These are phyloP conservation scores for Lagenaria siceraria DNA, from an alignment of 306 rosid genomes.

Conservation along the genomic window DNA sequence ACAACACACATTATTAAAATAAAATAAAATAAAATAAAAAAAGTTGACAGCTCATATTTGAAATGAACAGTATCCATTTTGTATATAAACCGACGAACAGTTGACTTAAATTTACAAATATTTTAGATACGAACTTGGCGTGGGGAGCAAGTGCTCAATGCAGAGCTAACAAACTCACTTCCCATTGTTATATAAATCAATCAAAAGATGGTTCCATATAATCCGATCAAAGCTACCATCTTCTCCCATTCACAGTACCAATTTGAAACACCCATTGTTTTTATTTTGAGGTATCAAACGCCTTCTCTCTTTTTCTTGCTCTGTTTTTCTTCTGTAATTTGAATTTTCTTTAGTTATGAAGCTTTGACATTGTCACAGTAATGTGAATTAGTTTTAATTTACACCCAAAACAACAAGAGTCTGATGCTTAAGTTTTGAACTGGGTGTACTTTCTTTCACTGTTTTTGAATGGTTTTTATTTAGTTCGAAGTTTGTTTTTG, in stretches of 20 bases:
- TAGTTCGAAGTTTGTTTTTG: background rate
- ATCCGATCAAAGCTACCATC: background rate
- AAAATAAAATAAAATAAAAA: too few relatives aligned
- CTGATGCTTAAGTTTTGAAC: background rate
- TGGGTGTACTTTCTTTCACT: background rate
- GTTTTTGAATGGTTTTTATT: background rate
- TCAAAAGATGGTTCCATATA: background rate
- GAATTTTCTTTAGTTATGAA: background rate
- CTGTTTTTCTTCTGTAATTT: background rate
- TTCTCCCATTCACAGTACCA: background rate
- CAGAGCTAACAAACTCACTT: background rate
- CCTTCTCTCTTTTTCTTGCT: background rate
- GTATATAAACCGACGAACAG: background rate
- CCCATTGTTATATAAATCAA: background rate
- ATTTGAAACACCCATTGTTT: background rate
- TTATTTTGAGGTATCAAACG: background rate
- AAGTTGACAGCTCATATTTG: too few relatives aligned
- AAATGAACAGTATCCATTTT: too few relatives aligned
- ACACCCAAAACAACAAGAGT: background rate
- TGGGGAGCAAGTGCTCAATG: background rate
- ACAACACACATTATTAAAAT: too few relatives aligned
- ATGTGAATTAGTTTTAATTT: background rate
- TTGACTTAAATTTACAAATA: background rate
- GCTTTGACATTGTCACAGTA: background rate
- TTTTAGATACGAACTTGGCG: background rate